Evolutionary conservation across 2,329 filamentous ascomycete genomes (phyloP).

Genomic region (Pseudopyrenochaeta lycopersici): DNA sequence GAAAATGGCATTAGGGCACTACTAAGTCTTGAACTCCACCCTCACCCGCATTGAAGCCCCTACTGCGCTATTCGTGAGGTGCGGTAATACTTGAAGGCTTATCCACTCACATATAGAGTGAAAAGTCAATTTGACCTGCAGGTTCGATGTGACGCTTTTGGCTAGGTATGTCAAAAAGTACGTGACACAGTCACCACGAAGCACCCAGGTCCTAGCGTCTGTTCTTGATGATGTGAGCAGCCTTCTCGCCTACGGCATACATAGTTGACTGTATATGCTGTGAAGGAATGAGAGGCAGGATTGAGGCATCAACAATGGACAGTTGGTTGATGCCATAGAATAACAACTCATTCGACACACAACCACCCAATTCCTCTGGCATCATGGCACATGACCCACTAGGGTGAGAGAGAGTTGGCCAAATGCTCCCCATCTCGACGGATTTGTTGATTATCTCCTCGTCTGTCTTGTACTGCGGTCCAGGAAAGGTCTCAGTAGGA

Average conservation of each 20-base stretch:
- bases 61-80: too few relatives aligned
- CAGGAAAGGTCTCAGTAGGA: slow-evolving; percentile 34
- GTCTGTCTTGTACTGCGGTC: slow-evolving; percentile 36
- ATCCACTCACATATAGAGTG: too few relatives aligned
- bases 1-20: too few relatives aligned
- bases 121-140: too few relatives aligned
- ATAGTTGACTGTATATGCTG: slow-evolving; percentile 45
- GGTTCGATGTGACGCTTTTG: too few relatives aligned
- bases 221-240: slow-evolving; percentile 41
- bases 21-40: too few relatives aligned
- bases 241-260: slow-evolving; percentile 47
- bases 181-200: neutral
- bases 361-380: slow-evolving; percentile 40
- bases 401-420: slow-evolving; percentile 37
- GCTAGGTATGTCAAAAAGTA: too few relatives aligned
- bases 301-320: slow-evolving; percentile 42
- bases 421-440: slow-evolving; percentile 22
- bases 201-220: slow-evolving; percentile 9
- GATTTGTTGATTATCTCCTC: slow-evolving; percentile 34
- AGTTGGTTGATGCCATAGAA: slow-evolving; percentile 41
- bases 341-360: slow-evolving; percentile 34
- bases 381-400: slow-evolving; percentile 45
- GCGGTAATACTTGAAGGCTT: too few relatives aligned
- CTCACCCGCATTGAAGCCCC: too few relatives aligned
- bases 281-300: slow-evolving; percentile 42